phyloP scores from a whole-genome alignment of 495 filamentous ascomycete genomes.

The Aspergillus nidulans region DNA sequence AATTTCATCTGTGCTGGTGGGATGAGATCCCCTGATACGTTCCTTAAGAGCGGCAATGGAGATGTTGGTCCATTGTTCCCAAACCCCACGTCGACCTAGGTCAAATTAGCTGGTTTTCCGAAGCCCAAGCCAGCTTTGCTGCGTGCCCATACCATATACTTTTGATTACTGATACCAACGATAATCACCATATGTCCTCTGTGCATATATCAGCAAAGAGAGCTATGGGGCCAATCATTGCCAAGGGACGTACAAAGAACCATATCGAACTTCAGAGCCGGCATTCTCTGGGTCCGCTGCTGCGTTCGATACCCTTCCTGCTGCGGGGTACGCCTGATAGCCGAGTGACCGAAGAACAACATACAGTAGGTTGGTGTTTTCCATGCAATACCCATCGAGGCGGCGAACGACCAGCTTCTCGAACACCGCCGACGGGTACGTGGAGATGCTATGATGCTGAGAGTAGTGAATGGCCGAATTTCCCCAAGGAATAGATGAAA shows the following conservation, averaged over 20 bases:
- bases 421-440: slow-evolving; percentile 57
- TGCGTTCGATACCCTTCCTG: slow-evolving; percentile 35
- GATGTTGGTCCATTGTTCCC: slow-evolving; percentile 53
- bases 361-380: slow-evolving; percentile 61
- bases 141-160: slow-evolving; percentile 45
- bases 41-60: slow-evolving; percentile 49
- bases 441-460: slow-evolving; percentile 48
- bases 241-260: slow-evolving; percentile 23
- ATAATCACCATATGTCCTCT: slow-evolving; percentile 64
- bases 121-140: neutral
- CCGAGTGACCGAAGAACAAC: slow-evolving; percentile 58
- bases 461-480: slow-evolving; percentile 58
- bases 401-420: slow-evolving; percentile 59
- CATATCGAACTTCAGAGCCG: slow-evolving; percentile 12
- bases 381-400: slow-evolving; percentile 79
- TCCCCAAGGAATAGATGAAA: slow-evolving; percentile 66
- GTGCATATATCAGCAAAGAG: neutral
- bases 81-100: slow-evolving; percentile 66
- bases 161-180: slow-evolving; percentile 49
- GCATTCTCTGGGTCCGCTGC: slow-evolving; percentile 12
- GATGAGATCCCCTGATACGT: slow-evolving; percentile 38
- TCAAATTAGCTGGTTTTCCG: neutral
- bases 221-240: neutral
- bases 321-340: slow-evolving; percentile 50
- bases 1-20: slow-evolving; percentile 39